Evolutionary conservation across 208 protist species (phyloP), one percentile per base, ranked within the genome.

Genomic region (Trypanosoma theileri): DNA sequence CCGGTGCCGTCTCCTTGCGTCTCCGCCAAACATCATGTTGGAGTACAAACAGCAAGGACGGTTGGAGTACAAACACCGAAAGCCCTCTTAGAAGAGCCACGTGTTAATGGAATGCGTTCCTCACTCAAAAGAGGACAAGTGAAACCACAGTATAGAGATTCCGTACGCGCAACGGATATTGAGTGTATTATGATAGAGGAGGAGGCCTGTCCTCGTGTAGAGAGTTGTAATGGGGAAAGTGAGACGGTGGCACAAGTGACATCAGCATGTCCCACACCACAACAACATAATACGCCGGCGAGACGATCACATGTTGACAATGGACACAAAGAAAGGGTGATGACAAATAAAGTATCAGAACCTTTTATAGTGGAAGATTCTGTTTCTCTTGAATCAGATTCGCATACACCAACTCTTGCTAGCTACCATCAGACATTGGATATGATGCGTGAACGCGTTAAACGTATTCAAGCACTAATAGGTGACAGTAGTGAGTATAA

Each of bases 401-500:
- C 28, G 21, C 61, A 58, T 16, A 44, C 31, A 46, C 48, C 51
- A 3, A 35, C 61, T 48, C 4, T 50, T 31, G 16, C 28, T 21
- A 45, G 57, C 52, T 60, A 60, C 59, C 42, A 45, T n/a, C 58
- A 31, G 35, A 57, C 71, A 41, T 55, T 88, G 21, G 56, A 71
- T 1, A 55, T 75, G 60, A 87, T 88, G 82, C 59, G 61, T n/a
- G 77, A 79, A 44, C 86, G 86, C 14, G 75, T 92, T 31, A 69
- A 71, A 40, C 68, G 74, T 56, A 84, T 92, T 22, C 75, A 85
- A 54, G 58, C 61, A 9, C 52, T 87, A 16, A 71, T 92, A 40
- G 24, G 60, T 19, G 57, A 61, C 1, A n/a, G 40, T 21, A 41
- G 22, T 41, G 54, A 59, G 16, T 19, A 11, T 17, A 45, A 53